Evolutionary conservation across 192 early-diverging fungal genomes (phyloP).

Genomic region (Entrophospora sp.): DNA sequence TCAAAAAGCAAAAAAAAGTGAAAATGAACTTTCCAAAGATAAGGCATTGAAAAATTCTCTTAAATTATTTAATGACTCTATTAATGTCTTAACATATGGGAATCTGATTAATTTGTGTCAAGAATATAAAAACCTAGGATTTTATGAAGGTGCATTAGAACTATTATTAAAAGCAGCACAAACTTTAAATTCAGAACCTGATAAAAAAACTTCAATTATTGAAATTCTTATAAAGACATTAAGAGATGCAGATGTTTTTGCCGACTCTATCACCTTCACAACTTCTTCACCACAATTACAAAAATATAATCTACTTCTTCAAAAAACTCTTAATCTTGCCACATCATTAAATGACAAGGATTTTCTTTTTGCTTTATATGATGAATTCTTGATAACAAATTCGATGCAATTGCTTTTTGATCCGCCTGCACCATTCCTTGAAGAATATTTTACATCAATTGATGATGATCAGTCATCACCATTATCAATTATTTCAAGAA

Average conservation of each 20-base stretch:
- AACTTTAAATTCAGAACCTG: background rate
- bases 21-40: background rate
- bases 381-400: conserved; percentile 5
- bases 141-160: conserved; percentile 5
- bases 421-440: conserved; percentile 7
- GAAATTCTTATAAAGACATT: conserved; percentile 6
- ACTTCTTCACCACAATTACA: background rate
- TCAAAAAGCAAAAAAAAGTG: conserved; percentile 14
- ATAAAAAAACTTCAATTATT: background rate
- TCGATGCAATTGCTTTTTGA: conserved; percentile 13
- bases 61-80: conserved; percentile 11
- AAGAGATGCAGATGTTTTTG: conserved; percentile 10
- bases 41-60: background rate
- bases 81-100: conserved; percentile 12
- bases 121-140: conserved; percentile 6
- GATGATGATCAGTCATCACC: background rate
- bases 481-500: background rate
- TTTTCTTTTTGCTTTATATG: conserved; percentile 16
- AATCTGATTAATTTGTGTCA: conserved; percentile 11
- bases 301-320: background rate
- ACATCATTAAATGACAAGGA: conserved; percentile 3
- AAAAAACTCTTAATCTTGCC: conserved; percentile 10
- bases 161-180: conserved; percentile 12
- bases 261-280: background rate
- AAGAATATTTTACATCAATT: conserved; percentile 1